Evolutionary conservation across 2,329 filamentous ascomycete species (phyloP).

Genomic region (Clonostachys sp.): DNA sequence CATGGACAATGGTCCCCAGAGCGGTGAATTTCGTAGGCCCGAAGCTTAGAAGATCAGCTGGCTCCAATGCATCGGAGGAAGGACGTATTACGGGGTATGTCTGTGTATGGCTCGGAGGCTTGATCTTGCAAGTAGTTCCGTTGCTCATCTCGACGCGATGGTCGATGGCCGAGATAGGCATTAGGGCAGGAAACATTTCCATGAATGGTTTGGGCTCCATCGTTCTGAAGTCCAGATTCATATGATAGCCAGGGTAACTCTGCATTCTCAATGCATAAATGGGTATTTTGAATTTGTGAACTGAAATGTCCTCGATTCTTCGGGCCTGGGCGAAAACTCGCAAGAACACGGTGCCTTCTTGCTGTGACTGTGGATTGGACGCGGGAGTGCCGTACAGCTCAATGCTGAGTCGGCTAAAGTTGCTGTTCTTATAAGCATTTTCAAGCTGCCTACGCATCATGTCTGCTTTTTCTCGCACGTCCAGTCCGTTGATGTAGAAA

Average conservation of each 20-base stretch:
- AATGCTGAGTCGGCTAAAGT: constrained; percentile 27
- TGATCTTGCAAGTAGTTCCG: constrained; percentile 7
- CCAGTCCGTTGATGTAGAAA: constrained; percentile 35
- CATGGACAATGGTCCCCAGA: constrained; percentile 14
- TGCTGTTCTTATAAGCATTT: constrained; percentile 21
- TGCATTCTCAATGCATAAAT: constrained; percentile 33
- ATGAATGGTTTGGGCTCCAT: constrained; percentile 35
- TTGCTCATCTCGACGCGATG: constrained; percentile 19
- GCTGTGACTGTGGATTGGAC: constrained; percentile 34
- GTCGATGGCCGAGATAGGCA: constrained; percentile 17
- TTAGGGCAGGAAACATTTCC: constrained; percentile 32
- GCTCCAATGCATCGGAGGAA: constrained; percentile 15
- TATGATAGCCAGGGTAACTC: constrained; percentile 35
- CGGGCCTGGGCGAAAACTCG: constrained; percentile 39
- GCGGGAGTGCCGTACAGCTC: constrained; percentile 27
- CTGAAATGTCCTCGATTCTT: constrained; percentile 22
- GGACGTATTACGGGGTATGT: constrained; percentile 11
- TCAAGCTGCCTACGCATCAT: constrained; percentile 34
- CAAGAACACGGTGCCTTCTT: constrained; percentile 42
- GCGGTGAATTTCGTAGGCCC: constrained; percentile 16
- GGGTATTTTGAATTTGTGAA: constrained; percentile 26
- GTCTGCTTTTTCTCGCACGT: constrained; percentile 32
- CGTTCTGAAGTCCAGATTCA: constrained; percentile 35
- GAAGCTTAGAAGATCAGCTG: constrained; percentile 13
- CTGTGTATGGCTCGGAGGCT: constrained; percentile 4